Evolutionary conservation across 257 asterid species (phyloP).

Genomic region (Buddleja alternifolia): DNA sequence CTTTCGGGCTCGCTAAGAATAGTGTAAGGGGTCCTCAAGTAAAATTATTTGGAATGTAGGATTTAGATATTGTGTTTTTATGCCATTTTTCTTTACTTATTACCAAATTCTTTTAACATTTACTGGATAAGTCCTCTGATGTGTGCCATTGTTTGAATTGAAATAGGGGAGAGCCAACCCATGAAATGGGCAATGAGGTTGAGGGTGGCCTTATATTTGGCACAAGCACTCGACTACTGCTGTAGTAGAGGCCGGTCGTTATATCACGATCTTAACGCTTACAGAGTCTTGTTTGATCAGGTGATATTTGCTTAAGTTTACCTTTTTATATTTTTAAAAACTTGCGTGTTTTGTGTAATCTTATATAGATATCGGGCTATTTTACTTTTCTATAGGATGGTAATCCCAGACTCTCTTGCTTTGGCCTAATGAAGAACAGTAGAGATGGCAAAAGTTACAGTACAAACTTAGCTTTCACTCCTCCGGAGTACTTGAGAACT

Average conservation of each 20-base stretch:
- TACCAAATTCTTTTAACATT: not conserved
- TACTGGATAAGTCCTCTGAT: conserved; percentile 20
- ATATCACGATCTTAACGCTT: conserved; percentile 71
- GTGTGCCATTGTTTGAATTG: conserved; percentile 8
- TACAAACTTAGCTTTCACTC: conserved; percentile 71
- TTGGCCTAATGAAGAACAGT: conserved; percentile 71
- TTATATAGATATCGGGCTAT: conserved; percentile 1
- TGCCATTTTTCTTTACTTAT: not conserved
- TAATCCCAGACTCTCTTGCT: conserved; percentile 67
- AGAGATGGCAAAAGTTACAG: conserved; percentile 73
- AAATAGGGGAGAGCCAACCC: conserved; percentile 63
- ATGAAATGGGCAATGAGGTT: conserved; percentile 77
- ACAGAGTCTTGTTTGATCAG: conserved; percentile 68
- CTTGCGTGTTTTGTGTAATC: not conserved
- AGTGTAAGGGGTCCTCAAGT: not conserved
- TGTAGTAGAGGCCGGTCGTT: conserved; percentile 51
- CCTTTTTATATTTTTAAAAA: not conserved
- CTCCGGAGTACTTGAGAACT: conserved; percentile 71
- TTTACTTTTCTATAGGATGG: conserved; percentile 47
- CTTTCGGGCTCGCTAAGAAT: too few relatives aligned
- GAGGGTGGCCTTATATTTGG: conserved; percentile 58
- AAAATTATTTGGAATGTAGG: too few relatives aligned
- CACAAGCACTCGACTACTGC: conserved; percentile 71
- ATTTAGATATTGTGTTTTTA: not conserved
- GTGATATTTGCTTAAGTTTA: conserved; percentile 23